A percentile compares a stretch with the other conserved stretches of the same genome.
These are phyloP conservation scores for Scheffersomyces parashehatae DNA, from an alignment of 1,139 yeast genomes.

Conservation along the genomic window DNA sequence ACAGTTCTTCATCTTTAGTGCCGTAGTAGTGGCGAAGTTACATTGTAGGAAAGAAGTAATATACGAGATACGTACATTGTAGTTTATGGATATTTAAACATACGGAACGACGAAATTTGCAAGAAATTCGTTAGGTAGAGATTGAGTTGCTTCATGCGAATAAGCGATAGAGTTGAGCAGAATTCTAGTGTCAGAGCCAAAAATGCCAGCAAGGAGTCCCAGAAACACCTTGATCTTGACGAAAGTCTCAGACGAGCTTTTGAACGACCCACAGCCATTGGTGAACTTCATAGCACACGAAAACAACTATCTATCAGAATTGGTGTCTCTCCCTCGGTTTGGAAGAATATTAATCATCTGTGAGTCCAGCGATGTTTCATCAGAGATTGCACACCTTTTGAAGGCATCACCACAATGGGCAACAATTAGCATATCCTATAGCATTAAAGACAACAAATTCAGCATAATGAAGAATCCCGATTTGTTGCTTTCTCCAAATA, in stretches of 20 bases:
- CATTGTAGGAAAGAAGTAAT: no score
- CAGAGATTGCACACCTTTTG: conserved; percentile 20
- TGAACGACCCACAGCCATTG: conserved; percentile 29
- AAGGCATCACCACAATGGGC: conserved; percentile 17
- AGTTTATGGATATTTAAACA: no score
- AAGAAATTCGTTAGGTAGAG: no score
- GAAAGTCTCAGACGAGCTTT: conserved; percentile 20
- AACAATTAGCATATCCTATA: conserved; percentile 24
- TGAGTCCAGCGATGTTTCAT: conserved; percentile 23
- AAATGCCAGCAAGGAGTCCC: conserved; percentile 14
- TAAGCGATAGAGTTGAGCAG: no score
- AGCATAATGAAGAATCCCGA: conserved; percentile 5
- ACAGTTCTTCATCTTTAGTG: no score
- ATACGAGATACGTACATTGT: no score
- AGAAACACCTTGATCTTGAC: conserved; percentile 46
- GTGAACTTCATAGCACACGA: conserved; percentile 24
- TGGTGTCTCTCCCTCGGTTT: conserved; percentile 37
- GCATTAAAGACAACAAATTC: conserved; percentile 35
- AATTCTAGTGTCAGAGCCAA: background rate
- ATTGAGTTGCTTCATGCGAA: no score
- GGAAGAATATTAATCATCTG: conserved; percentile 39
- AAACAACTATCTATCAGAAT: conserved; percentile 29
- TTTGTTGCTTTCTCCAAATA: background rate
- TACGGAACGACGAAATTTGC: no score
- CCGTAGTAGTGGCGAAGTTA: no score